A percentile compares a stretch with the other conserved stretches of the same genome.
These are phyloP conservation scores for Xylaria sp. DNA, from an alignment of 495 filamentous ascomycete genomes.

Conservation along the genomic window DNA sequence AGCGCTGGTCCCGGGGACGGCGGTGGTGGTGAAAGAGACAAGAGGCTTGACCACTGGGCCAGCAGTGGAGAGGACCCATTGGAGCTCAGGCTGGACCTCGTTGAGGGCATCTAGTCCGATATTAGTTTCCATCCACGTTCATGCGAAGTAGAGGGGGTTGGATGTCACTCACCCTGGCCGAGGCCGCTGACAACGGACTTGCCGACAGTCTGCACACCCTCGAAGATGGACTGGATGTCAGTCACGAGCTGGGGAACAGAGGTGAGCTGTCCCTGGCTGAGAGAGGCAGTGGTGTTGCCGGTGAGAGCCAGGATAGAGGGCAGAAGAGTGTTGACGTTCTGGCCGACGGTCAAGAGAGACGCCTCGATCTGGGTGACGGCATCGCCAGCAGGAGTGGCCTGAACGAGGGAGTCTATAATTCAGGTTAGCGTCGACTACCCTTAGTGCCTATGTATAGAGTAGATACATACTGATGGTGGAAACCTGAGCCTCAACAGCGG, in stretches of 20 bases:
- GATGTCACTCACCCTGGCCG: neutral
- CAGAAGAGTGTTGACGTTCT: neutral
- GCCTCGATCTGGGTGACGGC: slow-evolving; percentile 6
- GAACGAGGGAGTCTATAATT: neutral
- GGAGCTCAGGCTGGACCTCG: slow-evolving; percentile 12
- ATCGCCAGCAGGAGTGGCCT: neutral
- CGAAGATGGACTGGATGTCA: neutral
- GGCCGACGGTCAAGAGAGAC: neutral
- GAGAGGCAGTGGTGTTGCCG: neutral
- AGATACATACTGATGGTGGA: neutral
- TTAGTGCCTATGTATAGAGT: neutral
- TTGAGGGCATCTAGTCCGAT: neutral
- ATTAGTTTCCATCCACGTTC: neutral
- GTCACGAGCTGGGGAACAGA: slow-evolving; percentile 2
- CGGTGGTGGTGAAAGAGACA: slow-evolving; percentile 4
- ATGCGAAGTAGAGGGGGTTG: neutral
- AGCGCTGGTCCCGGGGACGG: neutral
- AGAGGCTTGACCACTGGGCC: slow-evolving; percentile 3
- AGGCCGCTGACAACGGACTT: neutral
- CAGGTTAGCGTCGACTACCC: neutral
- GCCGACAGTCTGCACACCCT: neutral
- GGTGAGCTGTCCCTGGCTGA: neutral
- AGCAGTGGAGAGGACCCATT: slow-evolving; percentile 2
- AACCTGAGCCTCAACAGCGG: neutral
- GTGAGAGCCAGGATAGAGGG: neutral